These are phyloP conservation scores for Lichtheimia hyalospora DNA, from an alignment of 371 early-diverging fungal species.

Conservation along the genomic window DNA sequence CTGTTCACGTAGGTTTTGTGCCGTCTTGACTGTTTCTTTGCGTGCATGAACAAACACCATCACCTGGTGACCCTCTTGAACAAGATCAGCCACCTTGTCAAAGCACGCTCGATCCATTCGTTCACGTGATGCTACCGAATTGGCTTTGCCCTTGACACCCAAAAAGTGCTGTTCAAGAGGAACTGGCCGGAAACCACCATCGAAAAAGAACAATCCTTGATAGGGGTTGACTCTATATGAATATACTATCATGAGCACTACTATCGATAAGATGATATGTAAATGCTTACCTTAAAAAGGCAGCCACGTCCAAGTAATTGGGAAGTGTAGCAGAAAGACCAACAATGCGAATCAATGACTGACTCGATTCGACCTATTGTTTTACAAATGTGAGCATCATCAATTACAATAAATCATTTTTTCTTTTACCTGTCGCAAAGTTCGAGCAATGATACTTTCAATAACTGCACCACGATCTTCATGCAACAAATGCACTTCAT, in stretches of 20 bases:
- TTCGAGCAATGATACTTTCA: constrained; percentile 97
- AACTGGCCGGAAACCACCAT: constrained; percentile 91
- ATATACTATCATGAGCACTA: not conserved
- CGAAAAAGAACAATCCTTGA: constrained; percentile 96
- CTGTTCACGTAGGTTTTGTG: constrained; percentile 78
- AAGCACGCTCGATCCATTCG: constrained; percentile 86
- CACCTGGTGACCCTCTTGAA: constrained; percentile 90
- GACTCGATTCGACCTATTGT: constrained; percentile 78
- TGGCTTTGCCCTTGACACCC: constrained; percentile 90
- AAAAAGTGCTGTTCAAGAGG: constrained; percentile 96
- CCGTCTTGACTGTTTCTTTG: constrained; percentile 94
- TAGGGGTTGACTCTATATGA: constrained; percentile 78
- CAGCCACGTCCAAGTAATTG: constrained; percentile 97
- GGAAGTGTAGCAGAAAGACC: constrained; percentile 99
- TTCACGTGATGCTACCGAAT: constrained; percentile 57
- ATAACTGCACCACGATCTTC: constrained; percentile 99
- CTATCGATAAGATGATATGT: not conserved
- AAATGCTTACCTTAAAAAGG: constrained; percentile 72
- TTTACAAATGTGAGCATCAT: not conserved
- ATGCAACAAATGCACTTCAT: constrained; percentile 99
- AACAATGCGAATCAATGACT: constrained; percentile 95
- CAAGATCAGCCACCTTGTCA: constrained; percentile 76
- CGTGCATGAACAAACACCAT: constrained; percentile 99
- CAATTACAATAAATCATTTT: not conserved
- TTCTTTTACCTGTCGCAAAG: constrained; percentile 73